Conservation (phyloP, 345 rosid species). For the Abelmoschus esculentus region DNA sequence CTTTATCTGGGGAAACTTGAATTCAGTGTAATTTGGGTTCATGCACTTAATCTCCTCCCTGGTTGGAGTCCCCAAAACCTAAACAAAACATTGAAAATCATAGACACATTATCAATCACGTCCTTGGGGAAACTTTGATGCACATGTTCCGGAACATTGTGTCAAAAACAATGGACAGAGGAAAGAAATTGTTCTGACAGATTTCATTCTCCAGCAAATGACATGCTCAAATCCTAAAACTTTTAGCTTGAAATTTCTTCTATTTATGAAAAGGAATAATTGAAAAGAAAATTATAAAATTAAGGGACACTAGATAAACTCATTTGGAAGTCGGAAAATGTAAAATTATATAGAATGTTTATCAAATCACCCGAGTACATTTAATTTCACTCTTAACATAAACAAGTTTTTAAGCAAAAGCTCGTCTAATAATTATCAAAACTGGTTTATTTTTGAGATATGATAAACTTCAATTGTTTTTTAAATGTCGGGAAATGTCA, state of each 20-base stretch:
- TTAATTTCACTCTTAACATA: background rate
- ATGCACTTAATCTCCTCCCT: constrained; percentile 97
- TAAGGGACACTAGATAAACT: background rate
- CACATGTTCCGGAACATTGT: background rate
- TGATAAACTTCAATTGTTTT: background rate
- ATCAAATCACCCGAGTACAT: background rate
- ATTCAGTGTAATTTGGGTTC: constrained; percentile 93
- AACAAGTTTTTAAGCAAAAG: background rate
- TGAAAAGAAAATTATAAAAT: background rate
- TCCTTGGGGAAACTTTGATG: background rate
- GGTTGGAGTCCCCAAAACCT: constrained; percentile 97
- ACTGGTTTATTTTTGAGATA: background rate
- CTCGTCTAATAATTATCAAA: background rate
- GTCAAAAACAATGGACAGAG: background rate
- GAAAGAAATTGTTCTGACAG: too few relatives aligned
- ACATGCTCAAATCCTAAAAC: background rate
- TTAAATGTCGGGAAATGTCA: background rate
- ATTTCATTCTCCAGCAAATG: background rate
- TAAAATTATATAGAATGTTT: background rate
- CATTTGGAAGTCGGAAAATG: background rate
- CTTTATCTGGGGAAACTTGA: constrained; percentile 91
- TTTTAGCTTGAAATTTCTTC: background rate
- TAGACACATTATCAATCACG: background rate
- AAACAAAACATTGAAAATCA: constrained; percentile 10
- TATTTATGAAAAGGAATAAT: background rate